Percentiles rank a stretch among this genome's conserved stretches.
These are phyloP conservation scores for Oemleria cerasiformis DNA, from an alignment of 306 rosid genomes.

Conservation along the genomic window DNA sequence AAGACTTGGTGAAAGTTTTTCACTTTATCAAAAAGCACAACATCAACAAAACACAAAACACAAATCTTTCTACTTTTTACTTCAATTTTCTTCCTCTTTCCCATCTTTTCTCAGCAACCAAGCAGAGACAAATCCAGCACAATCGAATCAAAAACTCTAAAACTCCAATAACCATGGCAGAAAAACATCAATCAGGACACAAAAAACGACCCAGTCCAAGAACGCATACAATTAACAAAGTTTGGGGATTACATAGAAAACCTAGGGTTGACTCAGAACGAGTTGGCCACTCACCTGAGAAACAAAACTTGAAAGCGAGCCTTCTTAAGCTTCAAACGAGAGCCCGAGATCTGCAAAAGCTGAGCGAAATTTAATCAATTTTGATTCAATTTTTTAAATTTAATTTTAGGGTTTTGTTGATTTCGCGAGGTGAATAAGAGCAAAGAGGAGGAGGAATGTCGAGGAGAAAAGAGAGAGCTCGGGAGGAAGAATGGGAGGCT, in stretches of 20 bases:
- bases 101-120: constrained; percentile 3
- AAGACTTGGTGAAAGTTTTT: neutral
- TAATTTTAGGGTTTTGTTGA: constrained; percentile 38
- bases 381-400: neutral
- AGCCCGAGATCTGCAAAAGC: constrained; percentile 28
- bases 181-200: constrained; percentile 17
- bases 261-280: constrained; percentile 30
- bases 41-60: neutral
- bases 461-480: neutral
- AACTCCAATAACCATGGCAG: constrained; percentile 10
- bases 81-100: neutral
- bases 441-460: neutral
- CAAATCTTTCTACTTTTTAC: neutral
- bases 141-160: neutral
- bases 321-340: constrained; percentile 15
- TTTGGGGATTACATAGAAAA: constrained; percentile 16
- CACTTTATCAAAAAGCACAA: neutral
- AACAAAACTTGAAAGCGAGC: neutral
- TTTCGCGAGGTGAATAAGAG: neutral
- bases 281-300: constrained; percentile 36
- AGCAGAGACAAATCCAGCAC: constrained; percentile 6
- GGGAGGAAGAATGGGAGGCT: constrained; percentile 5
- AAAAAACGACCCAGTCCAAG: neutral
- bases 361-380: constrained; percentile 1
- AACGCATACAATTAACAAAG: neutral